phyloP scores from a whole-genome alignment of 306 rosid genomes.

The Fragaria ananassa region DNA sequence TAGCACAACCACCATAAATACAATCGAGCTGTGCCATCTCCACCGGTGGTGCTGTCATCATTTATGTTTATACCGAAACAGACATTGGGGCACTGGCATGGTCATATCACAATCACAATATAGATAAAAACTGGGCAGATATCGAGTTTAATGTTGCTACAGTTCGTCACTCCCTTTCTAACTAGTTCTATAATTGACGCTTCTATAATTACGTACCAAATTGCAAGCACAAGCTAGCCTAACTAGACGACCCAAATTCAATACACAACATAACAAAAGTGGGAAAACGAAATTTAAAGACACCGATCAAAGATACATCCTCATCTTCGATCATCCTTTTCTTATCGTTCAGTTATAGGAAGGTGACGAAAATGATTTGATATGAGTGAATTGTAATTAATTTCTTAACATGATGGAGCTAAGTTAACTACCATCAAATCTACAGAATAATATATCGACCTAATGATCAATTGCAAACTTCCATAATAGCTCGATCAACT shows the following conservation, averaged over 20 bases:
- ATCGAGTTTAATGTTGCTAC: background rate
- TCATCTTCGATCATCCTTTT: background rate
- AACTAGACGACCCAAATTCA: conserved; percentile 2
- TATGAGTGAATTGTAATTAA: background rate
- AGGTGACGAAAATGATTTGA: background rate
- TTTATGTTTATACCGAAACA: background rate
- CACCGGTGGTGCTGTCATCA: background rate
- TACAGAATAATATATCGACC: background rate
- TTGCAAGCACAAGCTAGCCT: background rate
- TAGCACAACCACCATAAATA: background rate
- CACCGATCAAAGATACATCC: background rate
- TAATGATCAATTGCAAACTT: background rate
- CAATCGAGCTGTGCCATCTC: background rate
- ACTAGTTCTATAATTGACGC: background rate
- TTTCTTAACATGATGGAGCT: background rate
- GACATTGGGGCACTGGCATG: background rate
- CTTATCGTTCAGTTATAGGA: background rate
- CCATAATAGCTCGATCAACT: background rate
- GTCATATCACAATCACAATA: background rate
- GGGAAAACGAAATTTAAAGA: background rate
- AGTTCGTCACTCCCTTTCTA: background rate
- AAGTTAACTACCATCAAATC: background rate
- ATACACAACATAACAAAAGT: background rate
- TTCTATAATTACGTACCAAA: background rate
- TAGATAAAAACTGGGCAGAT: background rate